Evolutionary conservation across 2,329 filamentous ascomycete species (phyloP), one percentile per base, ranked within the genome.

Genomic region (Dothideomycetes sp.): DNA sequence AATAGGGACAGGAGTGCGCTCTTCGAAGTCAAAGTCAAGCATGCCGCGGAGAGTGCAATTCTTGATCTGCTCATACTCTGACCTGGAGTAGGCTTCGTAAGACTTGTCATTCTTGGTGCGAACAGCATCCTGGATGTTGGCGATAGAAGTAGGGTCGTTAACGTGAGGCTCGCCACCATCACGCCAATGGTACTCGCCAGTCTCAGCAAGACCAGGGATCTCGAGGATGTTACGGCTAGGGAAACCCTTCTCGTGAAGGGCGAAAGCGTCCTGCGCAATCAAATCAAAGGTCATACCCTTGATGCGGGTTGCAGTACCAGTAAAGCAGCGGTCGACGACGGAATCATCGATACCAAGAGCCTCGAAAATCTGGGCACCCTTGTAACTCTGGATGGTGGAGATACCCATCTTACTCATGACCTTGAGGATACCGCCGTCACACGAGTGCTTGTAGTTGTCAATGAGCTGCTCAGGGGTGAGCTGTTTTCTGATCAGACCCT

Each of bases 401-500:
- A 96, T 96, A 69, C 89, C 89, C 89, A 96, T 96, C 73, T 96
- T 96, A 63, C 83, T 91, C 89, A 96, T 96, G 61, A 96, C 89
- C 66, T 96, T 96, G 49, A 96, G 71, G 49, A 96, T 94, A 68
- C 89, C 89, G 57, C 89, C 89, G 52, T 95, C 88, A 54, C 84
- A 89, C 47, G 89, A 95, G 63, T 93, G 84, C 68, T 93, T 94
- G 74, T 95, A 96, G 69, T 96, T 96, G 54, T 82, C 79, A 51
- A 95, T 88, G 43, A 95, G 78, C 54, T 80, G 74, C 46, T 94
- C 81, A 44, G 91, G 77, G 15, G 74, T 75, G 30, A 94, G 69
- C 62, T 91, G 83, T 74, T 93, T 94, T 62, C 87, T 82, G 62
- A 95, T 93, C 47, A 95, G 70, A 37, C 84, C 84, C 65, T 96